Conservation (phyloP, 805 yeast species). For the Soucietia sequanensis region DNA sequence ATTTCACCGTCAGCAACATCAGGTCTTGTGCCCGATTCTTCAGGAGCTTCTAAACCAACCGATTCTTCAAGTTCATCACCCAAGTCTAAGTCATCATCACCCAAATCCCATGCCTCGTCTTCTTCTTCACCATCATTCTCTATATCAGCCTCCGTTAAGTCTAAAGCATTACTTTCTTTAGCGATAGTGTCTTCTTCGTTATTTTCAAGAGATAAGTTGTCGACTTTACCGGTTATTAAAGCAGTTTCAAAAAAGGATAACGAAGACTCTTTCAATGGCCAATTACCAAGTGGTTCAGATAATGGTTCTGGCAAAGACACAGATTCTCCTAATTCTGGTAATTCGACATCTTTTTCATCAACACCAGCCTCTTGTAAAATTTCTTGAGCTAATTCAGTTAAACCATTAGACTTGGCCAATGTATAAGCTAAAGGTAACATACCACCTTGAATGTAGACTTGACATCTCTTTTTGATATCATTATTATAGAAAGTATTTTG, state of each 20-base stretch:
- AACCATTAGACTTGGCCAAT: conserved; percentile 83
- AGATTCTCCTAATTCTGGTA: conserved; percentile 53
- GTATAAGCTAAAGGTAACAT: conserved; percentile 89
- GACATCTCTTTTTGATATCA: conserved; percentile 71
- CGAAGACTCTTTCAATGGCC: conserved; percentile 80
- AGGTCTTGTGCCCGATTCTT: conserved; percentile 14
- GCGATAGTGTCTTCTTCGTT: conserved; percentile 20
- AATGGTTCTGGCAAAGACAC: conserved; percentile 49
- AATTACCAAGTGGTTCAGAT: conserved; percentile 49
- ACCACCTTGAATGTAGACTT: conserved; percentile 73
- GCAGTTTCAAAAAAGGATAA: conserved; percentile 86
- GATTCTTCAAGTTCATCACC: conserved; percentile 44
- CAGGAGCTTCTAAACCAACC: conserved; percentile 11
- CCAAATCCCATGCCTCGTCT: conserved; percentile 79
- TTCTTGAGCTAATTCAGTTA: conserved; percentile 69
- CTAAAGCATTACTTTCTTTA: conserved; percentile 21
- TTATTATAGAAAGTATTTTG: conserved; percentile 80
- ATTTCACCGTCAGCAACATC: conserved; percentile 56
- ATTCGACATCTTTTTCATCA: conserved; percentile 56
- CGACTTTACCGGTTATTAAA: conserved; percentile 67
- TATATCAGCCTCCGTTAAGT: conserved; percentile 37
- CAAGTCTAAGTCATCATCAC: conserved; percentile 74
- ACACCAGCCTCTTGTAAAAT: conserved; percentile 71
- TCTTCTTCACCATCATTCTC: conserved; percentile 52
- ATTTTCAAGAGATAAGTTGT: conserved; percentile 54